Base-by-base conservation (phyloP, 257 asterid species). In the Anisodus acutangulus region DNA sequence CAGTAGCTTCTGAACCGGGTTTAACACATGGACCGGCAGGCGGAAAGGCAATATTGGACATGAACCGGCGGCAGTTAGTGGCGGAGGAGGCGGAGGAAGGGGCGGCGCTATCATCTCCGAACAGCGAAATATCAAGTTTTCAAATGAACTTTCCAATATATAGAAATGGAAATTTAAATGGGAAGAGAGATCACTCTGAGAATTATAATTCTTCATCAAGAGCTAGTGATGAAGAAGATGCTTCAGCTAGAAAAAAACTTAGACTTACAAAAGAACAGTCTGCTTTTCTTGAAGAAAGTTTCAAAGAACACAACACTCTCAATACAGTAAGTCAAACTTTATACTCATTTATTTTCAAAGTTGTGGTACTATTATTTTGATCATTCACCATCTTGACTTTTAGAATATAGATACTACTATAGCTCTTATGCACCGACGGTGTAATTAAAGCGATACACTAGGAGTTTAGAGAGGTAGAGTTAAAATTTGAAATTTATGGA, bases 231-330 rank as follows among this genome's bases (percentile, higher is more conserved):
- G 97, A 92, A 35, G 90, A 88, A 4, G 98, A 95, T 26, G 93
- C 88, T 0, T 15, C 74, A 6, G 90, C 92, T 0, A 89, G 97
- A 15, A 95, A 94, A 71, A 95, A 95, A 74, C 94, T 94, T 0
- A 91, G 99, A 82, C 98, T 95, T 1, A 84, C 90, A 6, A 94
- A 93, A 89, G 89, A 95, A 39, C 99, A 95, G 55, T 94, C 99
- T 13, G 95, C 97, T 5, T 94, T 91, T 88, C 97, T 95, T 22
- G 98, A 95, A 89, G 95, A 95, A 7, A 94, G 99, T 88, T 95
- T 95, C 93, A 94, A 93, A 88, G 95, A 93, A 63, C 98, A 95
- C 89, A 89, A 85, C 87, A 93, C 98, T 35, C 99, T 95, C 86
- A 95, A 94, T 81, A 98, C 99, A 1, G 99, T 95, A 92, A 87